Evolutionary conservation across 306 rosid species (phyloP).

Genomic region (Rosa persica): DNA sequence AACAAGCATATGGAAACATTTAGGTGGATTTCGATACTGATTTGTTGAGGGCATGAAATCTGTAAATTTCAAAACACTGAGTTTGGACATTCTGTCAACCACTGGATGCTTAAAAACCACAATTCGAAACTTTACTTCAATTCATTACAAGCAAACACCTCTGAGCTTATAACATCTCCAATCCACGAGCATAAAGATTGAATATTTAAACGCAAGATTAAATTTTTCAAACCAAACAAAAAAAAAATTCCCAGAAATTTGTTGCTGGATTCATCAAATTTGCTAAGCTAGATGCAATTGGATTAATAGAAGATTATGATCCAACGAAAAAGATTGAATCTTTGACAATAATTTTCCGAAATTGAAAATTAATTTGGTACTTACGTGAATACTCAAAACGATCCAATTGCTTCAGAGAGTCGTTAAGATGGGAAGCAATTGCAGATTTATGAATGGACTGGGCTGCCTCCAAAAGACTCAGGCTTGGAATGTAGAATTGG

Average conservation of each 20-base stretch:
- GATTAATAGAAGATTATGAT: not conserved
- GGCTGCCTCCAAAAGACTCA: not conserved
- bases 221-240: not conserved
- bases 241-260: not conserved
- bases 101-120: not conserved
- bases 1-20: not conserved
- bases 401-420: not conserved
- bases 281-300: not conserved
- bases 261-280: not conserved
- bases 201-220: not conserved
- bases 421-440: not conserved
- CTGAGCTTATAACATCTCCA: not conserved
- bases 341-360: not conserved
- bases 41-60: not conserved
- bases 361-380: not conserved
- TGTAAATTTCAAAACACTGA: not conserved
- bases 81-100: not conserved
- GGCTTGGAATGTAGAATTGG: not conserved
- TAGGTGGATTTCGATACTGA: not conserved
- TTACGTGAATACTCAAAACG: not conserved
- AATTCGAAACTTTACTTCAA: not conserved
- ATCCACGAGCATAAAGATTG: not conserved
- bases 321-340: not conserved
- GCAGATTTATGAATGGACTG: not conserved
- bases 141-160: not conserved